Percentiles rank a stretch among this genome's conserved stretches.
These are phyloP conservation scores for Kuraishia capsulata DNA, from an alignment of 805 yeast species.

Conservation along the genomic window DNA sequence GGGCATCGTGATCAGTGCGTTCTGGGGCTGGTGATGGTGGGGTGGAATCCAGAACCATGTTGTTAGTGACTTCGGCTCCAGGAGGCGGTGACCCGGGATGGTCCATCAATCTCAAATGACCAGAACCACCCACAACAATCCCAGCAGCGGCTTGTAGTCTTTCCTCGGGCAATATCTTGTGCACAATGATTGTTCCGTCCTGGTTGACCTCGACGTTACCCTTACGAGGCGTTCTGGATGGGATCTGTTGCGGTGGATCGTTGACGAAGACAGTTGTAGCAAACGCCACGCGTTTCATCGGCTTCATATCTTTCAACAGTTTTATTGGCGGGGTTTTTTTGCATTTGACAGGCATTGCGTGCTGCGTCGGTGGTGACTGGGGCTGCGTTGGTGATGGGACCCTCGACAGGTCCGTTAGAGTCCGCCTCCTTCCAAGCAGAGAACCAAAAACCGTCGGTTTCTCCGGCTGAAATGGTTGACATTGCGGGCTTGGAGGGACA, in stretches of 20 bases:
- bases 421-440: conserved; percentile 17
- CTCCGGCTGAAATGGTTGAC: background rate
- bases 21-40: conserved; percentile 18
- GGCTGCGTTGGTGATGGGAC: conserved; percentile 7
- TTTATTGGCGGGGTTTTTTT: conserved; percentile 19
- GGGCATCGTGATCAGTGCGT: conserved; percentile 4
- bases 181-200: conserved; percentile 24
- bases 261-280: conserved; percentile 61
- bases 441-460: conserved; percentile 18
- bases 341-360: conserved; percentile 14
- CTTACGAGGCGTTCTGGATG: conserved; percentile 70
- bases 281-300: conserved; percentile 61
- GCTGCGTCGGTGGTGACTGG: too few species aligned
- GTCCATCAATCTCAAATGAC: conserved; percentile 41
- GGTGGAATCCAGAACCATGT: too few species aligned
- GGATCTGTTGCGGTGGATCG: conserved; percentile 94
- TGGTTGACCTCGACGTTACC: conserved; percentile 53
- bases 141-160: conserved; percentile 43
- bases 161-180: conserved; percentile 22
- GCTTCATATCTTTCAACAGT: conserved; percentile 17
- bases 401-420: conserved; percentile 10
- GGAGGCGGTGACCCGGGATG: conserved; percentile 6
- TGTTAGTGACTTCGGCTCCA: background rate
- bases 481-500: background rate
- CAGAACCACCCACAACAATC: conserved; percentile 73